Evolutionary conservation across 116 monocot genomes (phyloP), one percentile per base, ranked within the genome.

Genomic region (Phalaenopsis hybrid): DNA sequence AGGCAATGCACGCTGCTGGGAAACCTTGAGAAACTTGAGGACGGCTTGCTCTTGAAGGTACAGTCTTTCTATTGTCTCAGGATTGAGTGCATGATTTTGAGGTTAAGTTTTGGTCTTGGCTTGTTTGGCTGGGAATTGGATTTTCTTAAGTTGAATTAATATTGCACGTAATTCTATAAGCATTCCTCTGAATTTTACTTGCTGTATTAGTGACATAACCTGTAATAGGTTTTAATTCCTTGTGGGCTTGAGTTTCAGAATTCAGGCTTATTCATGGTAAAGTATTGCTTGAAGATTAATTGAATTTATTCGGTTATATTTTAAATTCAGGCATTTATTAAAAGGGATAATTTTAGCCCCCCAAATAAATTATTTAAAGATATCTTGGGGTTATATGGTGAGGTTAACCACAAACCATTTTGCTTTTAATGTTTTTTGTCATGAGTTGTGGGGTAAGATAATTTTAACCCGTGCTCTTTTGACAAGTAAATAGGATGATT

Each of bases 1-100:
- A 89, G 90, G 2, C 98, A 98, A 52, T 98, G 98, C 80, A 98
- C 98, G 11, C 49, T 98, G 74, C 84, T 94, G 37, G 94, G 98
- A 44, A 88, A 49, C 34, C 80, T 98, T 74, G 89, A 65, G 21
- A 98, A 90, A 82, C 86, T 88, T 69, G 84, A 86, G 18, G 90
- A 94, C 81, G 79, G 63, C 37, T 80, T 80, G 44, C 80, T 83
- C 48, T 44, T 95, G 76, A 92, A 92, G 87, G 96, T 96, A 79
- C 37, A n/a, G 23, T 48, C 31, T 51, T 77, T 21, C 11, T 41
- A 4, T 1, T 44, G 13, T 45, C 8, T 67, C 21, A 48, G 59
- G 43, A 49, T 72, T 72, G 15, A 34, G 15, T 33, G 72, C 20
- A 49, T 37, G n/a, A 5, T 48, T 72, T 74, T 18, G 8, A 68